phyloP scores from a whole-genome alignment of 805 yeast genomes.

The Kodamaea leandrae region DNA sequence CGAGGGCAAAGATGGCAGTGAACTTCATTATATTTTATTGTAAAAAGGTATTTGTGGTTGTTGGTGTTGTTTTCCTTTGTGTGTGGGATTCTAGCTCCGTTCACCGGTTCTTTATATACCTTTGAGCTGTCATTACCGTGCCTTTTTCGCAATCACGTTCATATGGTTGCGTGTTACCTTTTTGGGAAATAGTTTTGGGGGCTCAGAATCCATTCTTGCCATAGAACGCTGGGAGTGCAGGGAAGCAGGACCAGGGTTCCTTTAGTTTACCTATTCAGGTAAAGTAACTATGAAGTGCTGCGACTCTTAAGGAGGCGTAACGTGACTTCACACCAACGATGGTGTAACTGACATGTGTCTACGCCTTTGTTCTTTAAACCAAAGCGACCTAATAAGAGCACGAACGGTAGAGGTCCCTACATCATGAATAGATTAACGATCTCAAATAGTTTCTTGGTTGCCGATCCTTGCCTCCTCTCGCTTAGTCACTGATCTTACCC shows the following conservation, averaged over 20 bases:
- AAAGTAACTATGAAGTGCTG: too few relatives aligned
- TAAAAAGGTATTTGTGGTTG: neutral
- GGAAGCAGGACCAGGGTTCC: neutral
- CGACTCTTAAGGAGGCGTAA: neutral
- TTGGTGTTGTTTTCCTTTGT: neutral
- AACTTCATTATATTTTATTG: conserved; percentile 4
- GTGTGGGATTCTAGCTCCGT: neutral
- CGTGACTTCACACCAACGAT: neutral
- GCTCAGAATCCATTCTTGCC: neutral
- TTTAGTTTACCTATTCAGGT: neutral
- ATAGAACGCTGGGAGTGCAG: neutral
- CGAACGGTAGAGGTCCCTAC: too few relatives aligned
- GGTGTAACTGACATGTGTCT: neutral
- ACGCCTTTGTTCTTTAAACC: too few relatives aligned
- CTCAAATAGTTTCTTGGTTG: too few relatives aligned
- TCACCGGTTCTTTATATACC: conserved; percentile 1
- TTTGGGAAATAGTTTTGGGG: neutral
- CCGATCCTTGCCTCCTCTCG: too few relatives aligned
- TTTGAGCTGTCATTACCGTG: neutral
- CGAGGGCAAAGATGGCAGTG: conserved; percentile 4
- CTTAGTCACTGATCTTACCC: too few relatives aligned
- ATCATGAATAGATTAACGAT: too few relatives aligned
- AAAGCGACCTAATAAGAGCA: too few relatives aligned
- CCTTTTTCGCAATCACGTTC: neutral
- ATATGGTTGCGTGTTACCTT: neutral